Conservation (phyloP, 164 flowering plant species). For the Piper betle region DNA sequence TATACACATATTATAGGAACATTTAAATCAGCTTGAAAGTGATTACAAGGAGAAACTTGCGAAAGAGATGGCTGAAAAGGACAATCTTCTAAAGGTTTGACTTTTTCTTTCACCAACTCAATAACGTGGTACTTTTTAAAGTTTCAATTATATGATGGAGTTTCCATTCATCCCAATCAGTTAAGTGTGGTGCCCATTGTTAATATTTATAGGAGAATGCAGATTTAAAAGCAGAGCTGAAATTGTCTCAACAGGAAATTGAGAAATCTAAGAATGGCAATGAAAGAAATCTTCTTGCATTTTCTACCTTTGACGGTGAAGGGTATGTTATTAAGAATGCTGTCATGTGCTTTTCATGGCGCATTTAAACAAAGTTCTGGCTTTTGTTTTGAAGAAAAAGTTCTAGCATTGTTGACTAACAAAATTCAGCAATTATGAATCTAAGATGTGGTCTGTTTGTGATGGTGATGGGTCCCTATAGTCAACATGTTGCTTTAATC, state of each 20-base stretch:
- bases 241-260: slow-evolving; percentile 52
- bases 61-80: slow-evolving; percentile 42
- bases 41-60: slow-evolving; percentile 63
- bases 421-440: too few species aligned
- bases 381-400: too few species aligned
- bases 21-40: slow-evolving; percentile 62
- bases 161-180: neutral
- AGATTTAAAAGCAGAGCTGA: slow-evolving; percentile 54
- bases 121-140: neutral
- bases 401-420: too few species aligned
- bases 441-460: too few species aligned
- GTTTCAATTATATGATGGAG: too few species aligned
- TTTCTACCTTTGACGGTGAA: slow-evolving; percentile 29
- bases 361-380: too few species aligned
- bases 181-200: neutral
- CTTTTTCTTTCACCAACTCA: neutral
- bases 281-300: slow-evolving; percentile 46
- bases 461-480: too few species aligned
- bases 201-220: slow-evolving; percentile 34
- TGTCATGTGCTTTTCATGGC: neutral
- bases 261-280: slow-evolving; percentile 41
- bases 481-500: too few species aligned
- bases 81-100: slow-evolving; percentile 55
- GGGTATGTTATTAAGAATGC: slow-evolving; percentile 20
- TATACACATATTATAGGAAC: slow-evolving; percentile 34